Evolutionary conservation across 176 grass and related monocot species (phyloP).

Genomic region (Musa beccarii): DNA sequence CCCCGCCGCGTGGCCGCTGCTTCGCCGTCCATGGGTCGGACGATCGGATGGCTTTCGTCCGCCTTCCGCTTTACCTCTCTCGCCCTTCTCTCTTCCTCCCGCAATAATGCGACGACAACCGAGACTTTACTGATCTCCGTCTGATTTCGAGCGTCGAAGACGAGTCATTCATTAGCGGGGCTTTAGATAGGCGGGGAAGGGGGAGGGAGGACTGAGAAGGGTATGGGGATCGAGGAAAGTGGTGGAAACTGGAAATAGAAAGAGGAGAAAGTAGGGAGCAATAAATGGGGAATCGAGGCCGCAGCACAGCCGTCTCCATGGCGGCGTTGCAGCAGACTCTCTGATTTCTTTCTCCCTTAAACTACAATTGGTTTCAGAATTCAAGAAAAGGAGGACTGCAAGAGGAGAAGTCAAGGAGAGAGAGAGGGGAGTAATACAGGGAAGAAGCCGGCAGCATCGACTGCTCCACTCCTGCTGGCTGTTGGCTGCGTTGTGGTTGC

Average conservation of each 20-base stretch:
- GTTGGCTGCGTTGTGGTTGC: background rate
- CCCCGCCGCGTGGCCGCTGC: background rate
- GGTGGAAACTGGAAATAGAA: background rate
- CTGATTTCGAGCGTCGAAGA: background rate
- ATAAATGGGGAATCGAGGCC: conserved; percentile 4
- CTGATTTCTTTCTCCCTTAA: background rate
- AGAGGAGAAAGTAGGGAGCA: background rate
- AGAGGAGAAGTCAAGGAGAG: background rate
- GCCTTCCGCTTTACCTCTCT: background rate
- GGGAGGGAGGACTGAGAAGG: background rate
- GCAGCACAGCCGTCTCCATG: conserved; percentile 3
- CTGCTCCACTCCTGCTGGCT: background rate
- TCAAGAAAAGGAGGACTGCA: background rate
- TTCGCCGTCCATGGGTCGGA: background rate
- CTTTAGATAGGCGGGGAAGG: background rate
- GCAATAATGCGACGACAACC: background rate
- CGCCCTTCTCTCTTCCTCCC: background rate
- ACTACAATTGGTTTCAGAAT: conserved; percentile 3
- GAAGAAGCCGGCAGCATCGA: background rate
- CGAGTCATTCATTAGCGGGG: background rate
- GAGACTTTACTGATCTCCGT: background rate
- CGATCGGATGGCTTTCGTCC: background rate
- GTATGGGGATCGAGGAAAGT: background rate
- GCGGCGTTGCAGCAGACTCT: conserved; percentile 1
- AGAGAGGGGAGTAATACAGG: background rate